A percentile compares a stretch with the other conserved stretches of the same genome.
Evolutionary conservation across 1,284 basidiomycete species (phyloP).

Genomic region (Ustilago sp.): DNA sequence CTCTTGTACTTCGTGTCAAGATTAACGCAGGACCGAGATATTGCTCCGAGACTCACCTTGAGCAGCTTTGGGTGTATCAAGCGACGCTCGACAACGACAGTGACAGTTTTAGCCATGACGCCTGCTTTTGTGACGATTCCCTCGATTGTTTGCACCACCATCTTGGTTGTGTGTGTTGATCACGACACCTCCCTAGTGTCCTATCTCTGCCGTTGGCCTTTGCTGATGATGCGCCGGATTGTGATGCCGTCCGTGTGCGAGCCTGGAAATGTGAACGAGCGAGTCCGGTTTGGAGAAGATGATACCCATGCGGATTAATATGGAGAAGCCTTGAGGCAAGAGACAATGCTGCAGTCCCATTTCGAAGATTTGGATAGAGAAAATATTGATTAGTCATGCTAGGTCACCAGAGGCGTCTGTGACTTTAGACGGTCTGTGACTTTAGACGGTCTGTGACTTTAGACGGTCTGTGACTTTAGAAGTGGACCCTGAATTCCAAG

Average conservation of each 20-base stretch:
- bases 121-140: constrained; percentile 66
- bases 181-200: neutral
- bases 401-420: neutral
- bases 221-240: neutral
- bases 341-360: neutral
- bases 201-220: no score
- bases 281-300: neutral
- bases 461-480: neutral
- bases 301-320: neutral
- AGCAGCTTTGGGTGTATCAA: constrained; percentile 62
- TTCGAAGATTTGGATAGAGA: constrained; percentile 8
- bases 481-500: constrained; percentile 18
- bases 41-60: constrained; percentile 39
- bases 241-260: neutral
- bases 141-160: constrained; percentile 45
- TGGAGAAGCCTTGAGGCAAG: neutral
- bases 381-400: constrained; percentile 14
- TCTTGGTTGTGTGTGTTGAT: constrained; percentile 1
- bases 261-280: neutral
- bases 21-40: no score
- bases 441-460: neutral
- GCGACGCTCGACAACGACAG: constrained; percentile 59
- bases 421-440: constrained; percentile 1
- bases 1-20: neutral
- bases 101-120: constrained; percentile 67